Base-by-base conservation (phyloP, 768 basidiomycete species). In the Vishniacozyma victoriae region DNA sequence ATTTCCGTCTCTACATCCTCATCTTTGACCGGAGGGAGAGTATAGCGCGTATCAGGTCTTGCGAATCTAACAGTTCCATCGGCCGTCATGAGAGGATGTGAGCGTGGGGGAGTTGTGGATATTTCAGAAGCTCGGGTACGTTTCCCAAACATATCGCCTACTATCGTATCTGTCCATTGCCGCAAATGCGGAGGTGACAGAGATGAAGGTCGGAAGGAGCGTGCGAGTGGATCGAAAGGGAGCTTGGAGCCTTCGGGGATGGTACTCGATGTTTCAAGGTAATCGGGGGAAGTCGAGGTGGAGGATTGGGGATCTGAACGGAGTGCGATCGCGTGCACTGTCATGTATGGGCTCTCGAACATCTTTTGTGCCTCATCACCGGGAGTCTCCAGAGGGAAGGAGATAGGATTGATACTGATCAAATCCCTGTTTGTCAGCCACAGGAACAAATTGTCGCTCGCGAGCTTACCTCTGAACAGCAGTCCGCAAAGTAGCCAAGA, bases 401-500 rank as follows among this genome's bases (percentile, higher is more conserved):
- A 33, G n/a, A n/a, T 33, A 33, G 29, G 29, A 33, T 9, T 33
- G 9, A 33, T n/a, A 33, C n/a, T n/a, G 29, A 33, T 33, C 9
- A 9, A 9, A n/a, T 33, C 29, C n/a, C 29, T 33, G 29, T 9
- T 33, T 9, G 29, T 33, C 29, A 33, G n/a, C 29, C n/a, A 9
- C n/a, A 33, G 29, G 9, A n/a, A n/a, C n/a, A n/a, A n/a, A n/a
- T n/a, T n/a, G 9, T n/a, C 29, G 29, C 75, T 54, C 59, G 87
- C 88, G 88, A 77, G 54, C 74, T 80, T 33, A 33, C 29, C 29
- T 33, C 29, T 33, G 29, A 0, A 80, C 76, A 58, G 82, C 86
- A 26, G 76, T 72, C 9, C 88, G 78, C 78, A 84, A 82, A 2
- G 82, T 77, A 15, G 86, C 84, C 29, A 90, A 60, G 48, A 77